Evolutionary conservation across 805 yeast species (phyloP).

Genomic region (Debaryomyces maramus): DNA sequence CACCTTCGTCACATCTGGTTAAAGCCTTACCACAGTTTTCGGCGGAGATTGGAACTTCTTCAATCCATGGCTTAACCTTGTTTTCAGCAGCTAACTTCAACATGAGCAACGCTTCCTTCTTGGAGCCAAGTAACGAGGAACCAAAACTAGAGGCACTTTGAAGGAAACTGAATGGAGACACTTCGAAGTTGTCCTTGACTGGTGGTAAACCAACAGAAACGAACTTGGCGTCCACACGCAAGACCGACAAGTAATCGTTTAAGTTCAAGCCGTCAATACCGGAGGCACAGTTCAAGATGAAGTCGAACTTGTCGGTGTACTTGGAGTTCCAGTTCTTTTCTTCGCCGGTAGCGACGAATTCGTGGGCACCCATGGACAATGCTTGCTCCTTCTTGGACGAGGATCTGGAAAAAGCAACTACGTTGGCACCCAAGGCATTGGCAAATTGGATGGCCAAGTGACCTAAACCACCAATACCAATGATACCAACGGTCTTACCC

Average conservation of each 20-base stretch:
- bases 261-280: conserved; percentile 52
- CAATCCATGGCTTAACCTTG: conserved; percentile 36
- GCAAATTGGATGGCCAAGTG: conserved; percentile 63
- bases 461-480: conserved; percentile 70
- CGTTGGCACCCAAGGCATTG: conserved; percentile 63
- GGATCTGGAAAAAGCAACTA: conserved; percentile 55
- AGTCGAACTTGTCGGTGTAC: conserved; percentile 42
- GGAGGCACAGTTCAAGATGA: conserved; percentile 55
- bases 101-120: conserved; percentile 37
- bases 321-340: conserved; percentile 24
- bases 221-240: conserved; percentile 27
- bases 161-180: conserved; percentile 27
- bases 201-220: conserved; percentile 31
- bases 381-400: conserved; percentile 53
- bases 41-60: conserved; percentile 35
- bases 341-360: conserved; percentile 50
- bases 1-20: conserved; percentile 32
- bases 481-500: conserved; percentile 53
- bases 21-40: conserved; percentile 35
- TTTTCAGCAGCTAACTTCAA: conserved; percentile 38
- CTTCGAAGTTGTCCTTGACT: conserved; percentile 19
- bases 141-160: conserved; percentile 30
- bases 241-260: conserved; percentile 44
- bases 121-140: conserved; percentile 35
- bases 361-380: conserved; percentile 53